Conservation (phyloP, 306 rosid genomes). For the Inga leiocalycina region DNA sequence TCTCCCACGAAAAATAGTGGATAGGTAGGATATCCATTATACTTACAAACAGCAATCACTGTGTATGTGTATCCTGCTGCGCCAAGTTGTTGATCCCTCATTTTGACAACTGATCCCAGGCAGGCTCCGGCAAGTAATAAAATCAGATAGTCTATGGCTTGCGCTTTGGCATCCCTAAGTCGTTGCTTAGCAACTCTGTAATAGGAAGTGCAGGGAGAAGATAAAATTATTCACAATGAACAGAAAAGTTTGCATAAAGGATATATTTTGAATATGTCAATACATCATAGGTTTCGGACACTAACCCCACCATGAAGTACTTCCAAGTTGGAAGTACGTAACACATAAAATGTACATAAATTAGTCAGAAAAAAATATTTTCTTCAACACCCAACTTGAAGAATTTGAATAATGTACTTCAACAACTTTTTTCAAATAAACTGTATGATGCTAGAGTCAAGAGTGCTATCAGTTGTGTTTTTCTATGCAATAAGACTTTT, state of each 20-base stretch:
- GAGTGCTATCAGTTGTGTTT: not conserved
- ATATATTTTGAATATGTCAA: not conserved
- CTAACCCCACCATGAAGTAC: not conserved
- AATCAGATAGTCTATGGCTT: slow-evolving; percentile 89
- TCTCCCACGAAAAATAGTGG: too few relatives aligned
- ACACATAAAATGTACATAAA: not conserved
- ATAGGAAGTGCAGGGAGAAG: slow-evolving; percentile 28
- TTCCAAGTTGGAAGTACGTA: not conserved
- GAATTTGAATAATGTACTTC: not conserved
- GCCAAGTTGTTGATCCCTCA: slow-evolving; percentile 71
- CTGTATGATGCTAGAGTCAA: not conserved
- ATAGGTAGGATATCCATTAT: not conserved
- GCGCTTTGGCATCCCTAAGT: slow-evolving; percentile 79
- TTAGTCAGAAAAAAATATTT: not conserved
- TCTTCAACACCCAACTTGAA: not conserved
- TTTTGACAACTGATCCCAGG: slow-evolving; percentile 78
- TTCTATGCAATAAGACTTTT: not conserved
- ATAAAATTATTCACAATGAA: slow-evolving; percentile 25
- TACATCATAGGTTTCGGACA: not conserved
- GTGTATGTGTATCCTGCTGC: slow-evolving; percentile 76
- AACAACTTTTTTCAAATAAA: not conserved
- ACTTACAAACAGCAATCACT: slow-evolving; percentile 95
- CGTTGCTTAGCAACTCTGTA: slow-evolving; percentile 87
- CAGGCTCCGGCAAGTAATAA: slow-evolving; percentile 98
- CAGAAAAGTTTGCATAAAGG: slow-evolving; percentile 12